These are phyloP conservation scores for Aspergillus amoenus DNA, from an alignment of 2,329 filamentous ascomycete genomes.

Conservation along the genomic window DNA sequence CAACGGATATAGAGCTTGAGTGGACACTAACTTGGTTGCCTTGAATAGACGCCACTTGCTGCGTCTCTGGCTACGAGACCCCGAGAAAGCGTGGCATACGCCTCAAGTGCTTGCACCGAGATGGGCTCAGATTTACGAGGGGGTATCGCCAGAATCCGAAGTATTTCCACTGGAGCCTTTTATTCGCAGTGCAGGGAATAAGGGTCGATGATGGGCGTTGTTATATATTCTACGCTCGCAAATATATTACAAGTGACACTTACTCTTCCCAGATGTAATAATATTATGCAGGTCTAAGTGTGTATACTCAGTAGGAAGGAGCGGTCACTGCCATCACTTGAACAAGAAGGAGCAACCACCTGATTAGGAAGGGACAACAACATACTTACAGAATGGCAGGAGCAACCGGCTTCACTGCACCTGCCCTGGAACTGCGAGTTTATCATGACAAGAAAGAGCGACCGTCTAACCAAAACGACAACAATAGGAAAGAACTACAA, in stretches of 20 bases:
- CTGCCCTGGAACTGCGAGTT: background rate
- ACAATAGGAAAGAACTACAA: background rate
- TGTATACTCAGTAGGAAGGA: no score
- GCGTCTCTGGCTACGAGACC: slow-evolving; percentile 49
- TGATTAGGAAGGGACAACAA: background rate
- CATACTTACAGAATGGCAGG: background rate
- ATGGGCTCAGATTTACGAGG: background rate
- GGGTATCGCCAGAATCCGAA: background rate
- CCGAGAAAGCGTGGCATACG: slow-evolving; percentile 47
- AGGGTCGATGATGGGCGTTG: background rate
- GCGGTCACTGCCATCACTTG: no score
- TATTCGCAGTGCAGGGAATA: background rate
- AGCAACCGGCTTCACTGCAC: background rate
- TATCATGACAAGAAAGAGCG: background rate
- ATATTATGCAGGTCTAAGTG: no score
- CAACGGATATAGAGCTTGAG: no score
- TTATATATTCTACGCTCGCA: background rate
- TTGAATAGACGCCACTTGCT: slow-evolving; percentile 45
- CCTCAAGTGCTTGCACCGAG: slow-evolving; percentile 32
- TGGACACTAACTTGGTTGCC: background rate
- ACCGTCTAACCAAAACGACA: no score
- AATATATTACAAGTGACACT: background rate
- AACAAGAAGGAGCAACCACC: background rate
- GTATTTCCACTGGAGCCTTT: background rate
- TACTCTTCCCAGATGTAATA: no score